Evolutionary conservation across 345 rosid genomes (phyloP).

Genomic region (Limnanthes douglasii): DNA sequence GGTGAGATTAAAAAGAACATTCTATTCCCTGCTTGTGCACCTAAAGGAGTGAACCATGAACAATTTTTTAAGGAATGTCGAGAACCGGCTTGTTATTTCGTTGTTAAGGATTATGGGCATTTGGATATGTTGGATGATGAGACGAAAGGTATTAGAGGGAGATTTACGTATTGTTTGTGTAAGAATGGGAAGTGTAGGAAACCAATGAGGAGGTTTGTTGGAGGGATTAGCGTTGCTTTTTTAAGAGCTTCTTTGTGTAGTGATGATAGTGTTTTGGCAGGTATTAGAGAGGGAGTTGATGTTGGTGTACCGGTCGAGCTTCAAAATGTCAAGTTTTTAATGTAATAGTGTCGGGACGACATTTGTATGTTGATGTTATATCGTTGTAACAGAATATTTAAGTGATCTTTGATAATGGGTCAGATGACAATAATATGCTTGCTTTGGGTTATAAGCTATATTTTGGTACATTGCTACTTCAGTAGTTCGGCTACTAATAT

Average conservation of each 20-base stretch:
- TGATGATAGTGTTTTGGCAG: slow-evolving; percentile 27
- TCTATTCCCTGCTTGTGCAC: slow-evolving; percentile 65
- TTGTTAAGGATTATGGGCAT: slow-evolving; percentile 65
- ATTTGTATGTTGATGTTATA: too few species aligned
- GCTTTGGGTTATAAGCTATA: too few species aligned
- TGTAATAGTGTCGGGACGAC: too few species aligned
- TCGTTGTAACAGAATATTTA: too few species aligned
- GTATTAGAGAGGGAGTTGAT: slow-evolving; percentile 31
- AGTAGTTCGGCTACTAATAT: too few species aligned
- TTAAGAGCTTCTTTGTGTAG: slow-evolving; percentile 47
- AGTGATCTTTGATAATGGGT: too few species aligned
- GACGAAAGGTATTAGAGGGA: slow-evolving; percentile 49
- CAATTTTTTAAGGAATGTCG: slow-evolving; percentile 51
- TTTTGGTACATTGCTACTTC: too few species aligned
- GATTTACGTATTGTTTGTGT: slow-evolving; percentile 46
- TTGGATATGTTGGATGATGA: slow-evolving; percentile 76
- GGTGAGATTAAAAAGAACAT: slow-evolving; percentile 38
- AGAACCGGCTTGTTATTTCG: slow-evolving; percentile 57
- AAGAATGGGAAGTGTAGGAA: slow-evolving; percentile 51
- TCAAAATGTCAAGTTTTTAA: slow-evolving; percentile 20
- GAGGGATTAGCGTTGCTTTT: slow-evolving; percentile 51
- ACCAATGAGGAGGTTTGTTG: slow-evolving; percentile 76
- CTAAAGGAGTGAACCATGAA: slow-evolving; percentile 57
- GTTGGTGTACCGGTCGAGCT: slow-evolving; percentile 37
- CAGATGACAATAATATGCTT: too few species aligned